Evolutionary conservation across 345 rosid species (phyloP).

Genomic region (Populus pruinosa): DNA sequence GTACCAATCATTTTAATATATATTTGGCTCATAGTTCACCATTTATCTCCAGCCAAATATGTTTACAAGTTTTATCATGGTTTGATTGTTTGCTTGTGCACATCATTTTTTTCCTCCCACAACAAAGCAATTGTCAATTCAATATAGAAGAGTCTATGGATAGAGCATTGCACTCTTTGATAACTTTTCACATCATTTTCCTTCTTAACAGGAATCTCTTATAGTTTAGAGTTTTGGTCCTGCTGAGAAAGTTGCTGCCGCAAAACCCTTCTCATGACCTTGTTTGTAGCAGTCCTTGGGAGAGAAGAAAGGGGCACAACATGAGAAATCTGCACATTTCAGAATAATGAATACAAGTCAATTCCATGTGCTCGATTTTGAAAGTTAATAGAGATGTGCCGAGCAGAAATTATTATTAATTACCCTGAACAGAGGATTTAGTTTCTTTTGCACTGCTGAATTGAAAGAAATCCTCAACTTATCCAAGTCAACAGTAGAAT

Average conservation of each 20-base stretch:
- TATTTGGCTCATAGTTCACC: too few relatives aligned
- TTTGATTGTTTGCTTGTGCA: too few relatives aligned
- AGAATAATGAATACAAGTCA: neutral
- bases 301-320: slow-evolving; percentile 55
- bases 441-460: slow-evolving; percentile 76
- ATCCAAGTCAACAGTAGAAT: slow-evolving; percentile 36
- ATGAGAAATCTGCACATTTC: slow-evolving; percentile 53
- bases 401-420: neutral
- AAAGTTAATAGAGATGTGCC: neutral
- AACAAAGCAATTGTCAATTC: too few relatives aligned
- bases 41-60: too few relatives aligned
- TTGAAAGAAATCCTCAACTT: slow-evolving; percentile 63
- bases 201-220: neutral
- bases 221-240: slow-evolving; percentile 55
- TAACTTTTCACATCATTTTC: too few relatives aligned
- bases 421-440: slow-evolving; percentile 92
- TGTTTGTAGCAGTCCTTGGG: slow-evolving; percentile 88
- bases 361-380: neutral
- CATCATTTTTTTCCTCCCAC: too few relatives aligned
- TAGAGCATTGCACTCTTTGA: too few relatives aligned
- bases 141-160: too few relatives aligned
- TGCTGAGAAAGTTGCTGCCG: slow-evolving; percentile 54
- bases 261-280: slow-evolving; percentile 93
- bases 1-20: too few relatives aligned
- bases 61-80: too few relatives aligned